Base-by-base conservation (phyloP, 768 basidiomycete genomes). In the Agaricus subrufescens region DNA sequence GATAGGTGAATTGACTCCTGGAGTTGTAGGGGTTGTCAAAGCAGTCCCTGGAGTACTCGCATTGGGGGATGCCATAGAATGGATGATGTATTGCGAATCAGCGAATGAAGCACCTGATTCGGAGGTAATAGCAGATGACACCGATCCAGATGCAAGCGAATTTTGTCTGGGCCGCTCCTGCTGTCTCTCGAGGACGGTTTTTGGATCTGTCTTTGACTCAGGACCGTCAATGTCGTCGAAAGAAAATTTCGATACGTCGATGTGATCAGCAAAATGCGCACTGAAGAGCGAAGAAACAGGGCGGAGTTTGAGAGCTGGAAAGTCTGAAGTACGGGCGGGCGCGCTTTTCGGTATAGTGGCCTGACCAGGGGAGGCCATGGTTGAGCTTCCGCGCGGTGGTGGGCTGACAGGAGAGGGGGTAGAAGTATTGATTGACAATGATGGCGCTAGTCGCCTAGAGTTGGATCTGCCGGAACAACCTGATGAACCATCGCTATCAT, bases 201-300 rank as follows among this genome's bases (percentile, higher is more conserved):
- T 42, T 37, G 6, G n/a, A 23, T n/a, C 50, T 4, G 49, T 48
- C 11, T 50, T 56, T 12, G 55, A n/a, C 58, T 61, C 51, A 51
- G 60, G 26, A 58, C 50, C 31, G 73, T 46, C 46, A 9, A 42
- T 4, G 14, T 55, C 49, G 23, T 46, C 48, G 31, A 45, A 38
- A 42, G 26, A 45, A 23, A 56, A 14, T 11, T 50, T 50, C 14
- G 55, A 38, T n/a, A 38, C 14, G 46, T 77, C 68, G 34, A 81
- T 69, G 48, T 79, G 75, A 30, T 79, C 77, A 8, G 78, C 74
- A 62, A 91, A 88, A 27, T 87, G 83, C 9, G 82, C 72, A 63
- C 87, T 86, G 67, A 93, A 93, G 43, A 86, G 73, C 1, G 84
- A 83, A 23, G 91, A 92, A 15, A 91, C 75, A 2, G 90, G 90